These are phyloP conservation scores for Phlebiopsis gigantea DNA, from an alignment of 768 basidiomycete species.

Conservation along the genomic window DNA sequence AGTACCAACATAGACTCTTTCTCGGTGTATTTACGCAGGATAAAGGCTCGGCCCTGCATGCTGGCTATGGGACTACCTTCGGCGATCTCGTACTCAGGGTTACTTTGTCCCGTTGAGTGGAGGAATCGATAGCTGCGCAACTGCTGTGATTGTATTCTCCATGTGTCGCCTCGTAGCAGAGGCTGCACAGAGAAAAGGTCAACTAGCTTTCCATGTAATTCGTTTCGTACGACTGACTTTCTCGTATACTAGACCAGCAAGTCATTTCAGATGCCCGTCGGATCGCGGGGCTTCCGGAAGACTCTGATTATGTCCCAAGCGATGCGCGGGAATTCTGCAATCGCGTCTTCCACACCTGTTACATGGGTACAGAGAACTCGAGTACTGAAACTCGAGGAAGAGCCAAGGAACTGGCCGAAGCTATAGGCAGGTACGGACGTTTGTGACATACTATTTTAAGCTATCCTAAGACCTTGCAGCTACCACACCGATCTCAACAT, in stretches of 20 bases:
- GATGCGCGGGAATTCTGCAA: conserved; percentile 84
- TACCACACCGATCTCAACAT: conserved; percentile 96
- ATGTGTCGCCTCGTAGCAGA: conserved; percentile 92
- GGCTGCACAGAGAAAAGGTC: conserved; percentile 71
- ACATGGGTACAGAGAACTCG: conserved; percentile 99
- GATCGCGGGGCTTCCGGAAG: conserved; percentile 78
- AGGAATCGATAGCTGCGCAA: conserved; percentile 97
- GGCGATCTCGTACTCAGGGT: conserved; percentile 88
- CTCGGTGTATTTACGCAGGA: background rate
- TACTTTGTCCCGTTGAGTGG: conserved; percentile 96
- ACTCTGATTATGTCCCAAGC: conserved; percentile 76
- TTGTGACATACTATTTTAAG: conserved; percentile 11
- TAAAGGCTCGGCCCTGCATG: conserved; percentile 91
- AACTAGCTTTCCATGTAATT: no score
- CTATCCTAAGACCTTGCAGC: conserved; percentile 33
- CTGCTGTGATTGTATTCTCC: conserved; percentile 90
- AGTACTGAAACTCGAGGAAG: conserved; percentile 78
- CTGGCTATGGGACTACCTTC: conserved; percentile 99
- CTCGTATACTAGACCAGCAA: conserved; percentile 63
- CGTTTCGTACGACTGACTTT: background rate
- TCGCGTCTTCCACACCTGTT: conserved; percentile 94
- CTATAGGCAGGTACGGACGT: conserved; percentile 76
- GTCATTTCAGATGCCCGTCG: conserved; percentile 90
- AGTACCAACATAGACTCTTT: conserved; percentile 23
- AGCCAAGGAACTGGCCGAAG: conserved; percentile 80